Evolutionary conservation across 805 yeast species (phyloP).

Genomic region (Torulaspora quercuum): DNA sequence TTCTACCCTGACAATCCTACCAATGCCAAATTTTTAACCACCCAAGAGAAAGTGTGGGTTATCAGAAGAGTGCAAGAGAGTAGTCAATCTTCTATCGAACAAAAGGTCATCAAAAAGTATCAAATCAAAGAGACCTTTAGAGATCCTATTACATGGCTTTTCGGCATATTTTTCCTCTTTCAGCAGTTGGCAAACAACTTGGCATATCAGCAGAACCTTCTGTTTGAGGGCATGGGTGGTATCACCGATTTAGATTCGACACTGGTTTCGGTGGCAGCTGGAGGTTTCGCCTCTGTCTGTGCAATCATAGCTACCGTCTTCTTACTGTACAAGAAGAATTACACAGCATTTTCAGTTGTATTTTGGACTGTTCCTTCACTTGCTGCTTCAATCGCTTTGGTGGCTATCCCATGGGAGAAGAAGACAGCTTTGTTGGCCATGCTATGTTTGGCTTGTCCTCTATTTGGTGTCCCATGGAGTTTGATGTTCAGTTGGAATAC

Average conservation of each 20-base stretch:
- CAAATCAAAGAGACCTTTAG: conserved; percentile 48
- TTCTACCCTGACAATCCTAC: conserved; percentile 57
- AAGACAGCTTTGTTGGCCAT: conserved; percentile 47
- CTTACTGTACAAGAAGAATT: conserved; percentile 36
- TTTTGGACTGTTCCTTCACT: conserved; percentile 43
- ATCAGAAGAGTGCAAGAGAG: conserved; percentile 43
- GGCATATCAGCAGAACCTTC: conserved; percentile 49
- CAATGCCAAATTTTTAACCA: conserved; percentile 44
- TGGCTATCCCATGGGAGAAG: conserved; percentile 44
- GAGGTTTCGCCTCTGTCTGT: conserved; percentile 46
- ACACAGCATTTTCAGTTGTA: conserved; percentile 39
- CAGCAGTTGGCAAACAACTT: conserved; percentile 51
- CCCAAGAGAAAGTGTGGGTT: conserved; percentile 50
- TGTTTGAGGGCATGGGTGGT: conserved; percentile 48
- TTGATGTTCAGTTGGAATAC: conserved; percentile 38
- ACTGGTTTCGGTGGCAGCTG: conserved; percentile 51
- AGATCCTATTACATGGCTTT: conserved; percentile 49
- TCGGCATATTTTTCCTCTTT: conserved; percentile 40
- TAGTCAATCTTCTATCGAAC: conserved; percentile 44
- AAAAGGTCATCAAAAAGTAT: conserved; percentile 43
- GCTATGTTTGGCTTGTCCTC: conserved; percentile 46
- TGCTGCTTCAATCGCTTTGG: conserved; percentile 46
- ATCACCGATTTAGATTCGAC: conserved; percentile 44
- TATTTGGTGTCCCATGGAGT: conserved; percentile 44
- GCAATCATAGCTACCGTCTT: conserved; percentile 39